Conservation (phyloP, 1,284 basidiomycete genomes). For the Melampsora larici-populina region DNA sequence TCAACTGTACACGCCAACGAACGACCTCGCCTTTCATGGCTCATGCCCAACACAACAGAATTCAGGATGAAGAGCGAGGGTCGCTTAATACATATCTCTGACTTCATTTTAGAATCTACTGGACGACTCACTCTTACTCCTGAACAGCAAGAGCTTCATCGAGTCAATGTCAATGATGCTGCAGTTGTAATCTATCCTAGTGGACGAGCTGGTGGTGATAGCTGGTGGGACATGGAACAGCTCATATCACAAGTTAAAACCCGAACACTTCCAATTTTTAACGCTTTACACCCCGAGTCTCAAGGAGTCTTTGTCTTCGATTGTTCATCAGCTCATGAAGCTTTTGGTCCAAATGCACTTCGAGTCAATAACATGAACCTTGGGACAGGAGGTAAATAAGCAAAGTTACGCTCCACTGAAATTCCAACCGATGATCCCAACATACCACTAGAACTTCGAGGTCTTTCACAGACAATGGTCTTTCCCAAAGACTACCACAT, state of each 20-base stretch:
- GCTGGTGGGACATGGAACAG: slow-evolving; percentile 31
- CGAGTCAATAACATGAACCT: too few relatives aligned
- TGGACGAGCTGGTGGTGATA: background rate
- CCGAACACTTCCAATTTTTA: slow-evolving; percentile 16
- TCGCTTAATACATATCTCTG: slow-evolving; percentile 8
- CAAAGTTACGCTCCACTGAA: background rate
- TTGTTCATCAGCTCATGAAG: too few relatives aligned
- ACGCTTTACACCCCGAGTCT: slow-evolving; percentile 12
- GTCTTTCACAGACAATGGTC: background rate
- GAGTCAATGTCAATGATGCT: background rate
- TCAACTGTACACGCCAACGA: slow-evolving; percentile 27
- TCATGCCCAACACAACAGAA: slow-evolving; percentile 1
- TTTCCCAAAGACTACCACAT: background rate
- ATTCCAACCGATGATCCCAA: slow-evolving; percentile 6
- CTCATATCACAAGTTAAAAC: background rate
- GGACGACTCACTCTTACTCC: background rate
- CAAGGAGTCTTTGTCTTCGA: too few relatives aligned
- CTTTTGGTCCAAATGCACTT: too few relatives aligned
- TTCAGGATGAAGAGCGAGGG: slow-evolving; percentile 18
- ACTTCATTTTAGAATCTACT: slow-evolving; percentile 16
- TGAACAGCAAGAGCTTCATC: background rate
- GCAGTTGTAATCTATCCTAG: slow-evolving; percentile 25
- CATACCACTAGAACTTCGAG: slow-evolving; percentile 7
- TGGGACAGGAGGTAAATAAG: background rate
- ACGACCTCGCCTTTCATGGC: slow-evolving; percentile 8